Evolutionary conservation across 2,329 filamentous ascomycete genomes (phyloP).

Genomic region (Fusarium chaquense): DNA sequence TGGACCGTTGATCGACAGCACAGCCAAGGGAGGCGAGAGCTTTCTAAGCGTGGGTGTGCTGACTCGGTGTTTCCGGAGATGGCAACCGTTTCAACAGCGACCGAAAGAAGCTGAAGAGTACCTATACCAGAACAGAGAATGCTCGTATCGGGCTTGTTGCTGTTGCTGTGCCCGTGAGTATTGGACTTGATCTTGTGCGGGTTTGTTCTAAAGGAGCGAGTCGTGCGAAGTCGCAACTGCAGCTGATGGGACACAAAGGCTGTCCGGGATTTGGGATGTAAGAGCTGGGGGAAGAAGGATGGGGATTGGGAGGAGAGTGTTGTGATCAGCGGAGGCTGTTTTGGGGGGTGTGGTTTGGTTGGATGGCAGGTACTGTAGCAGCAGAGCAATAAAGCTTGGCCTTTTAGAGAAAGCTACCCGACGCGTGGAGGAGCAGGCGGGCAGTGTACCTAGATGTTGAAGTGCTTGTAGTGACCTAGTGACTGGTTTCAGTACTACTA

Average conservation of each 20-base stretch:
- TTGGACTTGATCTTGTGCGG: neutral
- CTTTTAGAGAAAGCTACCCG: constrained; percentile 10
- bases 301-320: constrained; percentile 33
- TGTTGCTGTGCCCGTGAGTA: neutral
- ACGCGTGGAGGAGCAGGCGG: constrained; percentile 15
- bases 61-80: constrained; percentile 34
- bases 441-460: neutral
- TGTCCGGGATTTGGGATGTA: constrained; percentile 31
- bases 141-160: constrained; percentile 3
- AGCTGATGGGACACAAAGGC: constrained; percentile 25
- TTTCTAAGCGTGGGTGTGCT: constrained; percentile 32
- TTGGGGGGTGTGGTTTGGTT: constrained; percentile 24
- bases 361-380: constrained; percentile 10
- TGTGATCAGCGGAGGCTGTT: constrained; percentile 36
- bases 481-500: neutral
- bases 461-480: neutral
- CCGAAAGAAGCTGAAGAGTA: neutral
- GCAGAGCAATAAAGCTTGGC: constrained; percentile 36
- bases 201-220: constrained; percentile 15
- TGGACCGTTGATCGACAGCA: constrained; percentile 43
- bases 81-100: constrained; percentile 5
- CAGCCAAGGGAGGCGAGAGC: constrained; percentile 40
- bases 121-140: neutral
- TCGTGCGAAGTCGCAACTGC: constrained; percentile 29
- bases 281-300: constrained; percentile 33